phyloP scores from a whole-genome alignment of 768 basidiomycete species.

The Neoboletus subvelutipes region DNA sequence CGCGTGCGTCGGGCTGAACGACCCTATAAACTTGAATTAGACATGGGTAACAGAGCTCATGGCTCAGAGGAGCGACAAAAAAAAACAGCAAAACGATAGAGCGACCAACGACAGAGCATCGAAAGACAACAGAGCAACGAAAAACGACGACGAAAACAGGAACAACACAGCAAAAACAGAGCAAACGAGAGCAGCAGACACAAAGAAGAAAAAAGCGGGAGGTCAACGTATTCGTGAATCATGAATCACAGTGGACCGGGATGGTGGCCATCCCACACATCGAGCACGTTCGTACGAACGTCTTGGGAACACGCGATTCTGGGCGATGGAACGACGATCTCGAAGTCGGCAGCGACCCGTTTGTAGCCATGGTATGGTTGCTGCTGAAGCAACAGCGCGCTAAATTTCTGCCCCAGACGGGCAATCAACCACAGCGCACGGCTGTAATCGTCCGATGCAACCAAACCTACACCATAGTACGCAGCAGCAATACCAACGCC shows the following conservation, averaged over 20 bases:
- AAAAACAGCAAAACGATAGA: too few species aligned
- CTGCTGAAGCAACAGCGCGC: background rate
- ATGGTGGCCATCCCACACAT: background rate
- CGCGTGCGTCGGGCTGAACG: too few species aligned
- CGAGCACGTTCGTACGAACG: conserved; percentile 1
- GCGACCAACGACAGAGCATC: background rate
- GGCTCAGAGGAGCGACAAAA: too few species aligned
- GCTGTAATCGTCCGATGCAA: background rate
- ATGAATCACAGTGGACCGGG: background rate
- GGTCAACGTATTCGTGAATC: too few species aligned
- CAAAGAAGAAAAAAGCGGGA: too few species aligned
- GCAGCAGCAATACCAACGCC: too few species aligned
- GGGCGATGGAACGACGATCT: background rate
- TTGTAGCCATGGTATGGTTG: background rate
- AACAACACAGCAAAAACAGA: background rate
- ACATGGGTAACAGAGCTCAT: too few species aligned
- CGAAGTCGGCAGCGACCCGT: conserved; percentile 7
- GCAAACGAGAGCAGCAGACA: too few species aligned
- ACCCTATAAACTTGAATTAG: too few species aligned
- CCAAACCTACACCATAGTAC: background rate
- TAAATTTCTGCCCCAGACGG: conserved; percentile 6
- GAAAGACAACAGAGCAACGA: background rate
- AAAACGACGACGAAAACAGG: background rate
- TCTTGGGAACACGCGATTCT: background rate
- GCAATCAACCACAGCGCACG: conserved; percentile 4